phyloP scores from a whole-genome alignment of 2,329 filamentous ascomycete genomes.

The Westerdykella ornata region DNA sequence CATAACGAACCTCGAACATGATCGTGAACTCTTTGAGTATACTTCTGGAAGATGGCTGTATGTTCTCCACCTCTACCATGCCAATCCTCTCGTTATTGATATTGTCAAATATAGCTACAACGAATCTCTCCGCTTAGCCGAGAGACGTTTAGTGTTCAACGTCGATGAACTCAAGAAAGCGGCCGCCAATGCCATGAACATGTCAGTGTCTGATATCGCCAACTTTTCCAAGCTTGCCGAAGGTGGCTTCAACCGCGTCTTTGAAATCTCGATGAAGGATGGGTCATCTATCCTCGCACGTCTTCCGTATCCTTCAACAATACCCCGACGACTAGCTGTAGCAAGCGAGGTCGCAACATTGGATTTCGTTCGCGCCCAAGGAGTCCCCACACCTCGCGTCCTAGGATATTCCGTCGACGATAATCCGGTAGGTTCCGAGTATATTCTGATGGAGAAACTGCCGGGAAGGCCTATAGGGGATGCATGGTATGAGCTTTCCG shows the following conservation, averaged over 20 bases:
- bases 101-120: conserved; percentile 15
- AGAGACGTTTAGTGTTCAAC: conserved; percentile 17
- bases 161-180: conserved; percentile 17
- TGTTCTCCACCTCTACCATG: conserved; percentile 1
- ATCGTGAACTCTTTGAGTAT: conserved; percentile 20
- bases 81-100: conserved; percentile 1
- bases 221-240: conserved; percentile 32
- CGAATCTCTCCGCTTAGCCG: conserved; percentile 14
- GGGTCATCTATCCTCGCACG: conserved; percentile 24
- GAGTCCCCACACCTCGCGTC: conserved; percentile 21
- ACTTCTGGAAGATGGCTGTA: conserved; percentile 27
- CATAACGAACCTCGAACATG: conserved; percentile 1
- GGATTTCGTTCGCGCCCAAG: conserved; percentile 23
- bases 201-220: conserved; percentile 10
- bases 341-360: conserved; percentile 38
- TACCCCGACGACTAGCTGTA: conserved; percentile 21
- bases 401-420: conserved; percentile 15
- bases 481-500: conserved; percentile 16
- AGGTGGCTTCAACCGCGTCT: conserved; percentile 34
- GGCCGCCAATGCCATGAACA: conserved; percentile 14
- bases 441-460: conserved; percentile 30
- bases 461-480: conserved; percentile 15
- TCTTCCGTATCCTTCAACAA: conserved; percentile 31
- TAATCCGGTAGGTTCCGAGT: conserved; percentile 24
- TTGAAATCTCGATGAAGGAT: conserved; percentile 26